Base-by-base conservation (phyloP, 2,329 filamentous ascomycete genomes). In the Fusarium albidum region DNA sequence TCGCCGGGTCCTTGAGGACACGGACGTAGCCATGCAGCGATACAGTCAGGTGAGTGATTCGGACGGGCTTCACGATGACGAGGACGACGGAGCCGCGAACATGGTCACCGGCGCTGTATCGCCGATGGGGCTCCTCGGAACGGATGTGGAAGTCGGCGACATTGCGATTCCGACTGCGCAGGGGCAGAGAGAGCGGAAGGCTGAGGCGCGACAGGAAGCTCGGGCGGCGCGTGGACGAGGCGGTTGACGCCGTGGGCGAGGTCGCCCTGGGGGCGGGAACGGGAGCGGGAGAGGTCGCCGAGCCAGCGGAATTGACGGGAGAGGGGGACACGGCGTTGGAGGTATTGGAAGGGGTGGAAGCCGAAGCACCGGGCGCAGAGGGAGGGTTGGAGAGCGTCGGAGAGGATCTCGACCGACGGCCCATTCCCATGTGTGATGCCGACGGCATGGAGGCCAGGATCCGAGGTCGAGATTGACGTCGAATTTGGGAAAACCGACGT, bases 41-140 rank as follows among this genome's bases (percentile, higher is more conserved):
- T 57, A 94, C 88, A 10, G 89, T 90, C 41, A 95, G 79, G 75
- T 95, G 91, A 8, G 91, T 94, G 66, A 95, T 85, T 64, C 89
- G 82, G 57, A 92, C 75, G 14, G 90, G 87, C 72, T 92, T 92
- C 65, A 89, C 77, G 29, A 92, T 82, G 50, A 85, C 88, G 64
- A 94, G 77, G 55, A 91, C 80, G 40, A 94, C 89, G 59, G 83
- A 83, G 47, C 91, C 91, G 52, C 82, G 84, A 39, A 95, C 88
- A 61, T 86, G 77, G 68, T 94, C 90, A 55, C 90, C 90, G 5
- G 89, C 88, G 21, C 79, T 80, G 73, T 93, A 93, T 66, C 89
- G 86, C 61, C 87, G 86, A 73, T 93, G 87, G 11, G 90, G 90
- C 69, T 94, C 89, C 69, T 90, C 83, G 42, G 89, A 84, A 61